Evolutionary conservation across 148 eudicot genomes (phyloP).

Genomic region (Nyssa sinensis): DNA sequence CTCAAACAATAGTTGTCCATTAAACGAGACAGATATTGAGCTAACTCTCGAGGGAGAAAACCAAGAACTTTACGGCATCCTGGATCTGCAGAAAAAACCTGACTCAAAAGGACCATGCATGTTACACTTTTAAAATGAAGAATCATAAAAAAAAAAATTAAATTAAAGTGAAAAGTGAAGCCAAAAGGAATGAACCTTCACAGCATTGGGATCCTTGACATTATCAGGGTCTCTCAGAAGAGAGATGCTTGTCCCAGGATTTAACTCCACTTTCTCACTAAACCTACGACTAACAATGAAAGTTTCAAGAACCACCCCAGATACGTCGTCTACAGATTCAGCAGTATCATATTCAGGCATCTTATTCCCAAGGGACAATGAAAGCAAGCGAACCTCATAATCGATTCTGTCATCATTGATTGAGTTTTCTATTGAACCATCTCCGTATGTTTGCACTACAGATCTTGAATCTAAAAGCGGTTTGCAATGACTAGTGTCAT

Average conservation of each 20-base stretch:
- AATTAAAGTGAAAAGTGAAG: slow-evolving; percentile 8
- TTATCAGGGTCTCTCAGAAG: slow-evolving; percentile 67
- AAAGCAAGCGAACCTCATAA: slow-evolving; percentile 12
- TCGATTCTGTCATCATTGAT: slow-evolving; percentile 18
- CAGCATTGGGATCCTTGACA: slow-evolving; percentile 77
- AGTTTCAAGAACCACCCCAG: slow-evolving; percentile 47
- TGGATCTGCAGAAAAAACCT: slow-evolving; percentile 64
- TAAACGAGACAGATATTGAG: slow-evolving; percentile 67
- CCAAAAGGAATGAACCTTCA: slow-evolving; percentile 52
- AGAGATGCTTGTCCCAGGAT: slow-evolving; percentile 43
- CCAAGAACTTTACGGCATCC: slow-evolving; percentile 51
- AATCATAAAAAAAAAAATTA: neutral
- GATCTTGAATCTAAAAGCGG: slow-evolving; percentile 14
- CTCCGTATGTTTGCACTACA: slow-evolving; percentile 3
- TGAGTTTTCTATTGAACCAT: slow-evolving; percentile 23
- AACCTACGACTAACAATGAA: slow-evolving; percentile 80
- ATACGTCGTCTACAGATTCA: slow-evolving; percentile 30
- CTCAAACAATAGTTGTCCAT: slow-evolving; percentile 62
- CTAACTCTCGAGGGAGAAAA: slow-evolving; percentile 70
- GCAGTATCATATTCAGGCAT: slow-evolving; percentile 22
- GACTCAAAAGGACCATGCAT: slow-evolving; percentile 28
- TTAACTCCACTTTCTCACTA: slow-evolving; percentile 47
- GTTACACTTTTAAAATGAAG: slow-evolving; percentile 16
- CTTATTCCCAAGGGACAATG: slow-evolving; percentile 19
- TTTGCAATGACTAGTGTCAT: neutral